These are phyloP conservation scores for Pyronema omphalodes DNA, from an alignment of 495 filamentous ascomycete genomes.

Conservation along the genomic window DNA sequence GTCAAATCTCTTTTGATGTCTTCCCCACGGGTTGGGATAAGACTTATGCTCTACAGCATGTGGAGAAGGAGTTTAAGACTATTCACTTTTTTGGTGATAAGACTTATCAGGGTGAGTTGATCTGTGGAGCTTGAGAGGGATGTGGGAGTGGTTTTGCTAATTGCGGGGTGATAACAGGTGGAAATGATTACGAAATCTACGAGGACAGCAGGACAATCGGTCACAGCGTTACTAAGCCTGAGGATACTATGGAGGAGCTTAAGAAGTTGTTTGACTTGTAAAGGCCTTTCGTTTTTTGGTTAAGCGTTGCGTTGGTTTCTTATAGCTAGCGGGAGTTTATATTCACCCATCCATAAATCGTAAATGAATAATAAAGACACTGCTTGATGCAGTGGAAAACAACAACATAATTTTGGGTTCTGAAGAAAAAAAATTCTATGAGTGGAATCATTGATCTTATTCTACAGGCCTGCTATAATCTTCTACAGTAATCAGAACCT, in stretches of 20 bases:
- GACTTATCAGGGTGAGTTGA: slow-evolving; percentile 37
- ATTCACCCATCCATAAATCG: too few species aligned
- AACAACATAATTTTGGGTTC: too few species aligned
- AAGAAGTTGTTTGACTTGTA: slow-evolving; percentile 64
- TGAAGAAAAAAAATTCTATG: too few species aligned
- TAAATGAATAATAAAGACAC: too few species aligned
- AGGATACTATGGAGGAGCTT: slow-evolving; percentile 59
- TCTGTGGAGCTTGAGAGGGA: too few species aligned
- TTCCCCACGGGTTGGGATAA: slow-evolving; percentile 98
- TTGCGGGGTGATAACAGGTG: slow-evolving; percentile 30
- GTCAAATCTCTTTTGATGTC: slow-evolving; percentile 94
- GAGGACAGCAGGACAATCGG: slow-evolving; percentile 60
- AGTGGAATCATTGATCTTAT: too few species aligned
- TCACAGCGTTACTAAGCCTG: slow-evolving; percentile 60
- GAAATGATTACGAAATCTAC: slow-evolving; percentile 93
- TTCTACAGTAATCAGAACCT: too few species aligned
- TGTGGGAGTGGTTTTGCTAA: too few species aligned
- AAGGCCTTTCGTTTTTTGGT: slow-evolving; percentile 2
- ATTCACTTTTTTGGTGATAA: slow-evolving; percentile 99
- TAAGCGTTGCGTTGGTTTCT: not conserved
- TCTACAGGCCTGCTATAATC: too few species aligned
- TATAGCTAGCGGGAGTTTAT: too few species aligned
- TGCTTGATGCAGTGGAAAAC: too few species aligned
- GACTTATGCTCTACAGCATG: slow-evolving; percentile 82
- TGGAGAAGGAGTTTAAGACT: slow-evolving; percentile 72